Base-by-base conservation (phyloP, 1,139 yeast genomes). In the Lodderomyces theae region DNA sequence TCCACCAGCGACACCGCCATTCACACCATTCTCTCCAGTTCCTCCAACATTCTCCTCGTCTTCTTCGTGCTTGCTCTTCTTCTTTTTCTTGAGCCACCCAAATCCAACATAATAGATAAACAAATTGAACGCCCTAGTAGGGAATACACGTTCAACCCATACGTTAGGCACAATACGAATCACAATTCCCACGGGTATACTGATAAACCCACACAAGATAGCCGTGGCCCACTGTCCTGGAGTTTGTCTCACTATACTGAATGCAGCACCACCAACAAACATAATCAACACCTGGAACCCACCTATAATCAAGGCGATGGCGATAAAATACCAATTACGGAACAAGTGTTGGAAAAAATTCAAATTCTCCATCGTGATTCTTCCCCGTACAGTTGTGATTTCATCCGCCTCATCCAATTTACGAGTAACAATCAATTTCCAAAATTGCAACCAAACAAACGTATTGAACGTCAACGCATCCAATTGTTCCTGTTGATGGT, bases 191-290 rank as follows among this genome's bases (percentile, higher is more conserved):
- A 81, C 76, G 0, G 97, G 97, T 34, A 92, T 68, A 12, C 96
- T 86, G 16, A 86, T 46, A 50, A 86, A 64, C 21, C 98, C 98
- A 67, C 95, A 82, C 33, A 86, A 56, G 12, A 94, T 64, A 0
- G 97, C 95, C 2, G 89, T 80, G 0, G 79, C 94, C 98, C 98
- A 94, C 84, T 82, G 81, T 2, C 79, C 80, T 5, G 86, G 84
- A 1, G 95, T 82, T 62, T 86, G 94, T 49, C 83, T 74, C 2
- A 78, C 80, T 50, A 90, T 74, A 15, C 89, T 79, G 62, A 94
- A 94, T 0, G 98, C 96, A 37, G 94, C 87, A 43, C 98, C 98
- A 41, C 99, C 99, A 48, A 88, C 92, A 65, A 81, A 86, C 97
- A 94, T 90, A 54, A 94, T 90, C 44, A 92, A 63, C 6, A 90